Evolutionary conservation across 495 filamentous ascomycete species (phyloP).

Genomic region (Bryoglossum gracile): DNA sequence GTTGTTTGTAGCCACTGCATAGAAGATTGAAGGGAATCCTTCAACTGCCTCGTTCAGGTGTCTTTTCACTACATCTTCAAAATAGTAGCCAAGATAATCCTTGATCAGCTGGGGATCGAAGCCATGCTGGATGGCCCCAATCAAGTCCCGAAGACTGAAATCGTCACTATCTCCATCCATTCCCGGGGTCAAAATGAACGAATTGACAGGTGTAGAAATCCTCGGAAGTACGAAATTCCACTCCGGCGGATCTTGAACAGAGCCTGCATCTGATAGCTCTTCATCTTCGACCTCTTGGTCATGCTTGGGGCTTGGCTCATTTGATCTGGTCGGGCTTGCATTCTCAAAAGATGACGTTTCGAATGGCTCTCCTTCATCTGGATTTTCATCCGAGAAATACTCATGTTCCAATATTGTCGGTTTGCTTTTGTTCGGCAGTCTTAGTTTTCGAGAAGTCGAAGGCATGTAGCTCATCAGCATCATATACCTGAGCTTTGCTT

Average conservation of each 20-base stretch:
- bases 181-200: constrained; percentile 3
- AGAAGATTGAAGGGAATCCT: constrained; percentile 40
- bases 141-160: constrained; percentile 21
- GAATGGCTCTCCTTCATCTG: not conserved
- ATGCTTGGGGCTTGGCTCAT: not conserved
- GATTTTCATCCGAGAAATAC: not conserved
- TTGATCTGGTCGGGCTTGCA: not conserved
- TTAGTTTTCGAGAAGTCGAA: not conserved
- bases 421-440: not conserved
- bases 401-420: not conserved
- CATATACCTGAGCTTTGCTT: not conserved
- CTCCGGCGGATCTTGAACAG: too few relatives aligned
- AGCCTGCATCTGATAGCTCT: too few relatives aligned
- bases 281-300: not conserved
- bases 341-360: not conserved
- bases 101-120: constrained; percentile 13
- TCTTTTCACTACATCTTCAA: constrained; percentile 10
- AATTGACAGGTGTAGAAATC: not conserved
- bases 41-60: constrained; percentile 27
- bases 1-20: constrained; percentile 35
- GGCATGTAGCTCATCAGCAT: not conserved
- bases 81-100: constrained; percentile 25
- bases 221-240: constrained; percentile 17
- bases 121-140: constrained; percentile 27
- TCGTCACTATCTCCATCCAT: constrained; percentile 6